Conservation (phyloP, 352 stramenopile genomes). For the Phytophthora macrochlamydospora region DNA sequence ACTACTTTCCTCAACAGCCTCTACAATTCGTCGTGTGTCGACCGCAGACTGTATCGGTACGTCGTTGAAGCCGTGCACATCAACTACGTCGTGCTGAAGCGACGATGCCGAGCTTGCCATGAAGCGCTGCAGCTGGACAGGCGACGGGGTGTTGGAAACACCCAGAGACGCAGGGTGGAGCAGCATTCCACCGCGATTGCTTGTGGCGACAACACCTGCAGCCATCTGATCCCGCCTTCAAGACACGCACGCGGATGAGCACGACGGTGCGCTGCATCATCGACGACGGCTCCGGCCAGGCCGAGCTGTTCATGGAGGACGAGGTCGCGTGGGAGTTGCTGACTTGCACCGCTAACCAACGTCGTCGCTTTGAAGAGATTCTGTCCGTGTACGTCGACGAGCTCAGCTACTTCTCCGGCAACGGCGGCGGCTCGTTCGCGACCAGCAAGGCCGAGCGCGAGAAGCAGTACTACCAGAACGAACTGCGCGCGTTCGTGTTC, state of each 20-base stretch:
- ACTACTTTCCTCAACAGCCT: conserved; percentile 50
- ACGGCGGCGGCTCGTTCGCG: conserved; percentile 37
- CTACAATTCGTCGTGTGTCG: conserved; percentile 42
- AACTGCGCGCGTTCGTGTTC: conserved; percentile 55
- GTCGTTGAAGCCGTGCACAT: conserved; percentile 75
- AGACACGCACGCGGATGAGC: conserved; percentile 43
- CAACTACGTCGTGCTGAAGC: conserved; percentile 78
- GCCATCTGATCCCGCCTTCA: conserved; percentile 40
- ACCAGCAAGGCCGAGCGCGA: conserved; percentile 31
- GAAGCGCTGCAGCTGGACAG: conserved; percentile 49
- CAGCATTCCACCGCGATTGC: conserved; percentile 20
- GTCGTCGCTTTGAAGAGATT: conserved; percentile 52
- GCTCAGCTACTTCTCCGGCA: conserved; percentile 62
- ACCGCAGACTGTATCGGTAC: conserved; percentile 62
- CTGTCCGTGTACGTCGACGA: conserved; percentile 48
- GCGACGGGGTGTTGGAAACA: conserved; percentile 53
- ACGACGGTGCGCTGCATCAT: conserved; percentile 63
- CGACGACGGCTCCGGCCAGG: conserved; percentile 80
- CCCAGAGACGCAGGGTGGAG: neutral
- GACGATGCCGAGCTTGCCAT: conserved; percentile 64
- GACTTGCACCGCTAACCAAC: conserved; percentile 43
- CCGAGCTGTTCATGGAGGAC: conserved; percentile 74
- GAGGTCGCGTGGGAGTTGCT: conserved; percentile 78
- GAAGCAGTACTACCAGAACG: conserved; percentile 70
- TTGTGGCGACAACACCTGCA: conserved; percentile 35